Conservation (phyloP, 164 flowering plant species). For the Vitis cinerea region DNA sequence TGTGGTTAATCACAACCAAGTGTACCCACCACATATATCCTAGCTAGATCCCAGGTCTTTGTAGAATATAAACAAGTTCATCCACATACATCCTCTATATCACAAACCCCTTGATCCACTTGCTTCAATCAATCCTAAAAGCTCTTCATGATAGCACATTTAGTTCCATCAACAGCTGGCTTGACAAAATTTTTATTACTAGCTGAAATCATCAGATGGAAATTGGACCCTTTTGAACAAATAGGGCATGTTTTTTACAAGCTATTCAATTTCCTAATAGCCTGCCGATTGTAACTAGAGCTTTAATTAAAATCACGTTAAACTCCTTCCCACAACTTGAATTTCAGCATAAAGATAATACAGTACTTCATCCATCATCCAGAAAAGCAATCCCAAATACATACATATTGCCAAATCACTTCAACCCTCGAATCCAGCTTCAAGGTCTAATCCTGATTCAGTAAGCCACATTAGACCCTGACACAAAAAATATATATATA, state of each 20-base stretch:
- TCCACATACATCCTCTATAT: neutral
- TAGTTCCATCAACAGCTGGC: neutral
- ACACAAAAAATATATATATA: neutral
- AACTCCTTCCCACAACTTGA: neutral
- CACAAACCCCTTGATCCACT: neutral
- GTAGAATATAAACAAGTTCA: neutral
- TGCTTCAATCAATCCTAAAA: neutral
- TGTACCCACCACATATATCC: neutral
- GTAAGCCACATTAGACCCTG: neutral
- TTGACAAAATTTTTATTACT: neutral
- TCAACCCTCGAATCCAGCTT: neutral
- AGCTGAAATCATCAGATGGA: conserved; percentile 2
- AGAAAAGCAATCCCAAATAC: neutral
- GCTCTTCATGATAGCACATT: neutral
- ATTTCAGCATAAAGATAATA: neutral
- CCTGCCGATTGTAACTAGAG: neutral
- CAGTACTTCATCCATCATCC: neutral
- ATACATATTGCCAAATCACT: neutral
- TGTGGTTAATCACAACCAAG: neutral
- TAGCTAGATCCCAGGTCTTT: neutral
- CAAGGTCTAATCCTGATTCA: conserved; percentile 1
- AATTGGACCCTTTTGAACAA: conserved; percentile 8
- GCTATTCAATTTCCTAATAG: neutral
- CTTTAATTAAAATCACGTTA: neutral
- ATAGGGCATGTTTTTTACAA: neutral